Conservation (phyloP, 768 basidiomycete species). For the Thelephora ganbajun region DNA sequence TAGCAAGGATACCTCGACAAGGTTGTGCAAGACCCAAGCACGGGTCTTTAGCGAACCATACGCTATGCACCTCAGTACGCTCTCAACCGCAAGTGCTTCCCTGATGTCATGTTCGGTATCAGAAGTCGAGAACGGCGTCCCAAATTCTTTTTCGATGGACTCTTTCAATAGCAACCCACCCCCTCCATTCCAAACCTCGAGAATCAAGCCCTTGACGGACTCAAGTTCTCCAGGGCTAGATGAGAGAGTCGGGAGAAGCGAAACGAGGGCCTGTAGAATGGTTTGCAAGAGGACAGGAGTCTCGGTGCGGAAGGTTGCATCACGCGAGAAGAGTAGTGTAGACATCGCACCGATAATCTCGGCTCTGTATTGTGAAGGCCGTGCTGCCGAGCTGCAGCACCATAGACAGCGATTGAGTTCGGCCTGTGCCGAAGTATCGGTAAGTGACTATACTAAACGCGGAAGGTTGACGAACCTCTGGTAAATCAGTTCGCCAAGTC, state of each 20-base stretch:
- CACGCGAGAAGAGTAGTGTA: slow-evolving; percentile 27
- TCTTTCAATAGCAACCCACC: slow-evolving; percentile 34
- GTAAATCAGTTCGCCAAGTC: slow-evolving; percentile 48
- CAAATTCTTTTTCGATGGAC: slow-evolving; percentile 38
- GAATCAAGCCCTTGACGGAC: slow-evolving; percentile 28
- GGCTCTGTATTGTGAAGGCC: slow-evolving; percentile 27
- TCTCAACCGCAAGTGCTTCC: slow-evolving; percentile 31
- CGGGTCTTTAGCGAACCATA: slow-evolving; percentile 29
- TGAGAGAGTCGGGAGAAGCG: slow-evolving; percentile 29
- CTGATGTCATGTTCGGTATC: slow-evolving; percentile 28
- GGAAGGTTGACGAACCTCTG: slow-evolving; percentile 5
- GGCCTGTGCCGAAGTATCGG: slow-evolving; percentile 15
- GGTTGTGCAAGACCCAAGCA: slow-evolving; percentile 34
- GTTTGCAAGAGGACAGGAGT: slow-evolving; percentile 35
- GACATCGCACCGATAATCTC: slow-evolving; percentile 38
- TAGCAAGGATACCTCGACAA: slow-evolving; percentile 28
- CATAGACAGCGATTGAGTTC: slow-evolving; percentile 51
- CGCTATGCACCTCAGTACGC: slow-evolving; percentile 31
- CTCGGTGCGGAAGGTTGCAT: slow-evolving; percentile 26
- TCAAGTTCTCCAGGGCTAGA: slow-evolving; percentile 19
- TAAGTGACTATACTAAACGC: background rate
- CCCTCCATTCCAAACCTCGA: slow-evolving; percentile 28
- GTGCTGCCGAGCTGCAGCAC: slow-evolving; percentile 51
- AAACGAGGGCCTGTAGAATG: slow-evolving; percentile 36
- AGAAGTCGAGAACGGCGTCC: slow-evolving; percentile 15